phyloP scores from a whole-genome alignment of 139 green algal species.

The Raphidocelis subcapitata region DNA sequence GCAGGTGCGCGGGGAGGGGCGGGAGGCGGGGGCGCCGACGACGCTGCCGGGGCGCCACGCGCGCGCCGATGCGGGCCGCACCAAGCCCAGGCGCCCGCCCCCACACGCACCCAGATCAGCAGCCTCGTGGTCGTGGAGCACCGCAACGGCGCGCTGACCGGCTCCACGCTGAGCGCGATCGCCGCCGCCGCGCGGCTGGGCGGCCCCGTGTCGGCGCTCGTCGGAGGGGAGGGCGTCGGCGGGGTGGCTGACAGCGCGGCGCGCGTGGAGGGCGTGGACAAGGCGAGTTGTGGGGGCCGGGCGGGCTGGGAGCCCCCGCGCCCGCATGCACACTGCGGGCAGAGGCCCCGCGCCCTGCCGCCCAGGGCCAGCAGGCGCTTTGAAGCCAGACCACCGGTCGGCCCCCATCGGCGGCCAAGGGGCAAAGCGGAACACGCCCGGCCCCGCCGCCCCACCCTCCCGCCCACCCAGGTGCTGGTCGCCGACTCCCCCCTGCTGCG shows the following conservation, averaged over 20 bases:
- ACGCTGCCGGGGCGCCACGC: too few species aligned
- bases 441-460: not conserved
- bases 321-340: too few species aligned
- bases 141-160: constrained; percentile 27
- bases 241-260: constrained; percentile 16
- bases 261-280: constrained; percentile 32
- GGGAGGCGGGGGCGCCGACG: too few species aligned
- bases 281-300: constrained; percentile 17
- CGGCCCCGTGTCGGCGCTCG: constrained; percentile 29
- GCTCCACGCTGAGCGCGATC: constrained; percentile 34
- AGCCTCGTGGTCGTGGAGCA: constrained; percentile 52
- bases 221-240: constrained; percentile 25
- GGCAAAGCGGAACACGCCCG: too few species aligned
- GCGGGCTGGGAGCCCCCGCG: too few species aligned
- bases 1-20: too few species aligned
- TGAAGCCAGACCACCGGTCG: too few species aligned
- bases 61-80: too few species aligned
- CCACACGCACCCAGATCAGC: constrained; percentile 1
- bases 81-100: too few species aligned
- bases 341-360: too few species aligned
- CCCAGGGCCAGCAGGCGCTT: too few species aligned
- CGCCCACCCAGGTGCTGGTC: constrained; percentile 48
- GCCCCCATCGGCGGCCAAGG: too few species aligned
- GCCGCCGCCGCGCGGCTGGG: constrained; percentile 30
- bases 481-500: constrained; percentile 57